These are phyloP conservation scores for Camelina neglecta DNA, from an alignment of 345 rosid species.

Conservation along the genomic window DNA sequence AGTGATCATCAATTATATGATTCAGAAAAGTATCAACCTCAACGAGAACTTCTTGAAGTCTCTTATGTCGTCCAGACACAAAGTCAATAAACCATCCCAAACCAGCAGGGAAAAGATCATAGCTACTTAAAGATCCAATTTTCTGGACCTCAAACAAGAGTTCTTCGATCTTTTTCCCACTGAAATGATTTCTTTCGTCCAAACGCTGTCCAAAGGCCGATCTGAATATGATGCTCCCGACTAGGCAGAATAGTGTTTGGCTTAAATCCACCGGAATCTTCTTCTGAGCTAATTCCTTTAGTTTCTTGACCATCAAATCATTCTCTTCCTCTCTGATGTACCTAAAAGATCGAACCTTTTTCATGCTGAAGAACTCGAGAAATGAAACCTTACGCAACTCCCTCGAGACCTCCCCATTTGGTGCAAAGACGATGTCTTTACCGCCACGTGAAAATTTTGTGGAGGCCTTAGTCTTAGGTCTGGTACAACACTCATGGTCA, in stretches of 20 bases:
- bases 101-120: slow-evolving; percentile 19
- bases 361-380: not conserved
- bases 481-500: slow-evolving; percentile 40
- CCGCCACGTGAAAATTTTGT: not conserved
- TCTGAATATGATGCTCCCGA: slow-evolving; percentile 4
- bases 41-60: not conserved
- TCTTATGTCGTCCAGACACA: not conserved
- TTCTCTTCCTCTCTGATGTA: slow-evolving; percentile 28
- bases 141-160: not conserved
- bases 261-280: not conserved
- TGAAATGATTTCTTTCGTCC: not conserved
- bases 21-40: slow-evolving; percentile 6
- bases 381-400: slow-evolving; percentile 12
- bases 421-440: slow-evolving; percentile 36
- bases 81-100: slow-evolving; percentile 9
- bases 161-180: not conserved
- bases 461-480: slow-evolving; percentile 12
- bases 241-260: slow-evolving; percentile 2
- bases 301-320: slow-evolving; percentile 12
- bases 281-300: not conserved
- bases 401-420: slow-evolving; percentile 25
- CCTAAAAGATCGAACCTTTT: slow-evolving; percentile 18
- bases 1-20: slow-evolving; percentile 28
- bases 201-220: slow-evolving; percentile 4
- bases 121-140: not conserved